These are phyloP conservation scores for Butyriboletus loyo DNA, from an alignment of 768 basidiomycete genomes.

Conservation along the genomic window DNA sequence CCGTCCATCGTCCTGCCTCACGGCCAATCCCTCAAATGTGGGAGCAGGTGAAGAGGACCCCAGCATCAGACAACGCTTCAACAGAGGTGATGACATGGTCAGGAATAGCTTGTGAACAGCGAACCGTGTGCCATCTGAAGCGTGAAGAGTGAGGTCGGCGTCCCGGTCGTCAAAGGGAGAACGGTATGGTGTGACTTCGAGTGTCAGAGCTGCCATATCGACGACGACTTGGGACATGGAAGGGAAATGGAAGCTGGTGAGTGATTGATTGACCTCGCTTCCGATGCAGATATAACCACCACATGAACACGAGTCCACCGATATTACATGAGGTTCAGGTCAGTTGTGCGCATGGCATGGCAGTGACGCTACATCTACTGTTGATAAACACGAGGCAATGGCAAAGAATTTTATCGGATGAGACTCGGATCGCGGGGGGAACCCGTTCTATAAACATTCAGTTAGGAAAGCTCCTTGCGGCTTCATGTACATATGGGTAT, in stretches of 20 bases:
- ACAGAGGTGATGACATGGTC: conserved; percentile 40
- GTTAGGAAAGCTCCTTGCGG: conserved; percentile 23
- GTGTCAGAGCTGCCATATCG: conserved; percentile 27
- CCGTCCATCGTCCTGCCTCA: conserved; percentile 22
- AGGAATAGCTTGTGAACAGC: conserved; percentile 43
- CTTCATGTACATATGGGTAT: neutral
- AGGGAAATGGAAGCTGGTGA: conserved; percentile 10
- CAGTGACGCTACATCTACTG: conserved; percentile 11
- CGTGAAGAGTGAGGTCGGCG: conserved; percentile 42
- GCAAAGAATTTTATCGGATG: conserved; percentile 3
- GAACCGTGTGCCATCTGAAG: conserved; percentile 42
- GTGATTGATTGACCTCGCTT: conserved; percentile 14
- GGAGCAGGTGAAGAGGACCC: conserved; percentile 30
- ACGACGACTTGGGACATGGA: conserved; percentile 29
- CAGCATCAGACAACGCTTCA: conserved; percentile 31
- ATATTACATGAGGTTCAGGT: conserved; percentile 29
- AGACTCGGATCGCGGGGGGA: neutral
- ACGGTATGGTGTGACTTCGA: conserved; percentile 25
- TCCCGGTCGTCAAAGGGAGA: conserved; percentile 40
- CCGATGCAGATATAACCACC: conserved; percentile 28
- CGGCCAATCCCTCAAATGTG: conserved; percentile 22
- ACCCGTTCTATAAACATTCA: neutral
- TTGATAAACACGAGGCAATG: conserved; percentile 27
- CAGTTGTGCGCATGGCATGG: conserved; percentile 27
- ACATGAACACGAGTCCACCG: conserved; percentile 9